Evolutionary conservation across 352 stramenopile species (phyloP), one percentile per base, ranked within the genome.

Genomic region (Phytophthora foliorum): DNA sequence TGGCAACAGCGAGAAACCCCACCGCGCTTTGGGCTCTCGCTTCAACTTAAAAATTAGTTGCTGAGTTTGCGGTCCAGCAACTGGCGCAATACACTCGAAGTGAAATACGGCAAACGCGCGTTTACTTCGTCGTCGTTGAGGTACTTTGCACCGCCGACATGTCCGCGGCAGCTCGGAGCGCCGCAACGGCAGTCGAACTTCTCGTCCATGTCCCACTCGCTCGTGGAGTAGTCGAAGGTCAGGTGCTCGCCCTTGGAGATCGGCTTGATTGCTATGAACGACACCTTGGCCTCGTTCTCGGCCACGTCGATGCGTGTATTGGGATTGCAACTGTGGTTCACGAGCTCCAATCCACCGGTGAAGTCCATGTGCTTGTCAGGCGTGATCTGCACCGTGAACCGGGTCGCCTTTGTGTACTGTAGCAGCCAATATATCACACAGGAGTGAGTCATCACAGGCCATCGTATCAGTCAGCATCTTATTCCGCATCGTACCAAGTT

Each of bases 181-280:
- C 89, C 86, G 59, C 90, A 97, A 38, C 80, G 80, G 69, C 90
- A 97, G 55, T 88, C 75, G 27, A 97, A 97, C 63, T 96, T 95
- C 63, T 95, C 88, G 61, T 97, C 88, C 90, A 97, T 97, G 74
- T 97, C 89, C 90, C 90, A 97, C 65, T 97, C 90, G 59, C 86
- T 97, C 57, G 89, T 95, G 55, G 84, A 83, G 78, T 97, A 97
- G 76, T 97, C 90, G 58, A 96, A 96, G 6, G 79, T 90, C 29
- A 96, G 70, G 64, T 93, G 81, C 54, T 95, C 84, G 38, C 86
- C 73, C 25, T 94, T 72, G 6, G 78, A 69, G 60, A 97, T 93
- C 39, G 78, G 57, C 32, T 91, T 88, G 49, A 86, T 91, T 1
- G 89, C 88, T 6, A 97, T 76, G 29, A 96, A 95, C 41, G 82